Evolutionary conservation across 2,329 filamentous ascomycete genomes (phyloP), one percentile per base, ranked within the genome.

Genomic region (Penicillium nordicum): DNA sequence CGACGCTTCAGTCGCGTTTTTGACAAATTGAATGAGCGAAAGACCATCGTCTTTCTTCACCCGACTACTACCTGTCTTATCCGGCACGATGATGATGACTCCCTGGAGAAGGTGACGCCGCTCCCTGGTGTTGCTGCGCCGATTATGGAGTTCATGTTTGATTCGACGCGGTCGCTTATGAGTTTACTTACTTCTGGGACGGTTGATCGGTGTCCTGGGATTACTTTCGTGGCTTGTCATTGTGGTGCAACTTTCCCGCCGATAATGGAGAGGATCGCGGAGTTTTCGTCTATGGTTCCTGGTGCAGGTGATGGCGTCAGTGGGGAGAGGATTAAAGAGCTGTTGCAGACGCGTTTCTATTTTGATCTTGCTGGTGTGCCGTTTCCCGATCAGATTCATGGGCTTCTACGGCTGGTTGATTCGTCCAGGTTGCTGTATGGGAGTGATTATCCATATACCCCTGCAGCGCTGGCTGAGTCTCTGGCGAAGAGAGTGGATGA

Each of bases 281-380:
- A 59, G 30, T 63, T 68, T 9, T 63, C 61, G 2, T n/a, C 29
- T 1, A 41, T 56, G 34, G 1, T 55, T 56, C 18, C 32, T 46
- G n/a, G n/a, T 42, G 3, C n/a, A 7, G 34, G 36, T 11, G 29
- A 43, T 16, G 57, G 49, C 4, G 41, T 64, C 1, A 57, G 55
- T 4, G 53, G 53, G 18, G 53, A 58, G 18, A 48, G 58, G 10
- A 56, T 63, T 11, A 66, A 60, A 29, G 10, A 55, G 16, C 25
- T 63, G 4, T 51, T 67, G 10, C 57, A 60, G 18, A 68, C 63
- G 18, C 76, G 78, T 30, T 80, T 82, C 57, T 83, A 76, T 65
- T 82, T 82, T 57, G 81, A 83, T 62, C 63, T 82, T 32, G 80
- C 80, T 0, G 81, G 80, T 0, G 76, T 80, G n/a, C 72, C 75